A percentile compares a stretch with the other conserved stretches of the same genome.
Evolutionary conservation across 73 alveolate genomes (phyloP).

Genomic region (Breviolum minutum): DNA sequence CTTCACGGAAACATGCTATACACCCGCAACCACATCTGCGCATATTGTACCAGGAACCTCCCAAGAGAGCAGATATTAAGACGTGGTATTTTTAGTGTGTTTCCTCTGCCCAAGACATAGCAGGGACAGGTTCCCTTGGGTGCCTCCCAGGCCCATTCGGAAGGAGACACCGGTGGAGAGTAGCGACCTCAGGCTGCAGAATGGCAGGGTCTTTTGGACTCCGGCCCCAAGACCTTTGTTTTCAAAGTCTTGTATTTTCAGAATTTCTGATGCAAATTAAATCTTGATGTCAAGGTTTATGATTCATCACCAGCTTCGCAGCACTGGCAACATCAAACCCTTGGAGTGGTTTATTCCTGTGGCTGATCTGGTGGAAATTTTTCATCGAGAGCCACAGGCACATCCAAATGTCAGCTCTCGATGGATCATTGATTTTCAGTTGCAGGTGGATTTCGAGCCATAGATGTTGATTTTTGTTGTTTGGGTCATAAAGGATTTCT

Average conservation of each 20-base stretch:
- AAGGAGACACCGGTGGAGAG: conserved; percentile 70
- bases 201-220: neutral
- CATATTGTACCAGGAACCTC: neutral
- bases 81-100: no score
- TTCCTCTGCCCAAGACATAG: no score
- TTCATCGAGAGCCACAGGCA: conserved; percentile 55
- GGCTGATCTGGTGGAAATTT: conserved; percentile 37
- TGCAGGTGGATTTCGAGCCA: neutral
- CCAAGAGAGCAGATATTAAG: neutral
- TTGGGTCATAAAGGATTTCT: neutral
- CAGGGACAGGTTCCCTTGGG: no score
- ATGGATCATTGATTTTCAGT: conserved; percentile 35
- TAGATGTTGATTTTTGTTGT: no score
- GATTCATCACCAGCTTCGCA: conserved; percentile 63
- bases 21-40: neutral
- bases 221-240: no score
- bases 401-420: conserved; percentile 50
- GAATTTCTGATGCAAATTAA: no score
- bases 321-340: conserved; percentile 25
- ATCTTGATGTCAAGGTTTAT: neutral
- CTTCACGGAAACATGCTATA: neutral
- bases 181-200: neutral
- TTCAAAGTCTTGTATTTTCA: no score
- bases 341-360: conserved; percentile 54
- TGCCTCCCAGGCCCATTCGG: conserved; percentile 19